Percentiles rank a stretch among this genome's conserved stretches.
These are phyloP conservation scores for Giardia duodenalis DNA, from an alignment of 208 protist species.

Conservation along the genomic window DNA sequence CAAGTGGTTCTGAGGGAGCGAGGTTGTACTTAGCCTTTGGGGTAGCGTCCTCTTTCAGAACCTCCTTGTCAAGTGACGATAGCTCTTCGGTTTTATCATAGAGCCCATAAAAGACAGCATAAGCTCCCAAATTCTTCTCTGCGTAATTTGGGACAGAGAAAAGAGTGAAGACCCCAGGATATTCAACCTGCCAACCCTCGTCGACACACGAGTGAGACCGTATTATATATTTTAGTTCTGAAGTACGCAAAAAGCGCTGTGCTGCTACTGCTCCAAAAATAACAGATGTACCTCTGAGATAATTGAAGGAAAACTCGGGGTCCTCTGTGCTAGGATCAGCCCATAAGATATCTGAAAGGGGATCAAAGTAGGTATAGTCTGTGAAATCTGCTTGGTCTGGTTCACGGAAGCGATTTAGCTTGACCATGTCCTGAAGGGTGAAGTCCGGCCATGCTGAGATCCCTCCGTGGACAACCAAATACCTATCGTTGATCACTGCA, in stretches of 20 bases:
- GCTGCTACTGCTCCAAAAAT: background rate
- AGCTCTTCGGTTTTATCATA: background rate
- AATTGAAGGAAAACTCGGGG: background rate
- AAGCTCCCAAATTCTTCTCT: constrained; percentile 13
- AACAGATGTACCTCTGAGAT: background rate
- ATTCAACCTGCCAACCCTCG: background rate
- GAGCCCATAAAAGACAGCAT: constrained; percentile 16
- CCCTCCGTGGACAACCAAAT: constrained; percentile 10
- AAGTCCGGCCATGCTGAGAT: background rate
- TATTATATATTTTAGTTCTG: constrained; percentile 3
- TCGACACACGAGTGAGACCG: constrained; percentile 27
- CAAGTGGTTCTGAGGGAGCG: background rate
- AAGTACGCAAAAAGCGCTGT: background rate
- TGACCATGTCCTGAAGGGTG: background rate
- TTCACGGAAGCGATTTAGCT: constrained; percentile 21
- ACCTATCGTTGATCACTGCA: background rate
- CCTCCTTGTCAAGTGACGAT: background rate
- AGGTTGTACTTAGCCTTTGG: background rate
- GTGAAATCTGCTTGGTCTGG: background rate
- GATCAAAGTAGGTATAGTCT: background rate
- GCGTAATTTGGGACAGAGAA: constrained; percentile 34
- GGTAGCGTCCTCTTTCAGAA: background rate
- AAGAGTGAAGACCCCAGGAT: constrained; percentile 11
- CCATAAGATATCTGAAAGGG: constrained; percentile 26
- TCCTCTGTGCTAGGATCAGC: background rate